Conservation (phyloP, 495 filamentous ascomycete species). For the Neurospora pannonica region DNA sequence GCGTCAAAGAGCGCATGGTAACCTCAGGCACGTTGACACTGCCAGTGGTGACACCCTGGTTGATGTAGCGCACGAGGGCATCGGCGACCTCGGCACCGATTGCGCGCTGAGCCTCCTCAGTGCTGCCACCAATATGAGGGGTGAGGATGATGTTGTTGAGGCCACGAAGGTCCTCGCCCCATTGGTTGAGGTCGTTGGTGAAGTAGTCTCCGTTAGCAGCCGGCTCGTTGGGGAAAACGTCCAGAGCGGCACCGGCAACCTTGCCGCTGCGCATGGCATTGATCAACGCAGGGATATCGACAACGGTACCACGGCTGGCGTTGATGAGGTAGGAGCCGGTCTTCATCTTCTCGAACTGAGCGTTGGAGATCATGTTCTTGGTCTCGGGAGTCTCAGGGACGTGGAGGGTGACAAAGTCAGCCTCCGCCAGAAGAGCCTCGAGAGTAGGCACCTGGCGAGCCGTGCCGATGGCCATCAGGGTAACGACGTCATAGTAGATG, state of each 20-base stretch:
- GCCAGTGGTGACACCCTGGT: slow-evolving; percentile 77
- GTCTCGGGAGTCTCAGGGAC: slow-evolving; percentile 92
- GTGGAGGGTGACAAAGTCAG: slow-evolving; percentile 91
- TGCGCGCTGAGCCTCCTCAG: slow-evolving; percentile 93
- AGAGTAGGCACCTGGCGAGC: slow-evolving; percentile 73
- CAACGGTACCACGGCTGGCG: slow-evolving; percentile 83
- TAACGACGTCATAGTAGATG: slow-evolving; percentile 88
- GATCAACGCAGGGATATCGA: slow-evolving; percentile 89
- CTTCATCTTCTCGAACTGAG: slow-evolving; percentile 83
- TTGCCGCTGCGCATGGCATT: slow-evolving; percentile 81
- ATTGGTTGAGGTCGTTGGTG: slow-evolving; percentile 69
- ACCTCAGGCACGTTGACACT: slow-evolving; percentile 97
- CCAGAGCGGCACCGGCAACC: slow-evolving; percentile 86
- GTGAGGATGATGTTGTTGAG: slow-evolving; percentile 92
- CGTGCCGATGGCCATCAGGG: slow-evolving; percentile 86
- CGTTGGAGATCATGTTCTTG: slow-evolving; percentile 70
- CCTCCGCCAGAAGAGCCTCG: slow-evolving; percentile 59
- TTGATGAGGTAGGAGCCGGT: slow-evolving; percentile 90
- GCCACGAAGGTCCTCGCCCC: slow-evolving; percentile 75
- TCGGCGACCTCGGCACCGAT: slow-evolving; percentile 91
- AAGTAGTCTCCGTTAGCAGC: slow-evolving; percentile 93
- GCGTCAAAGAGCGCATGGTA: slow-evolving; percentile 70
- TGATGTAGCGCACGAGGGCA: slow-evolving; percentile 84
- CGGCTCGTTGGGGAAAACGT: slow-evolving; percentile 93
- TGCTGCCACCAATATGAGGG: slow-evolving; percentile 94